Conservation (phyloP, 495 filamentous ascomycete genomes). For the Talaromyces trachyspermus region DNA sequence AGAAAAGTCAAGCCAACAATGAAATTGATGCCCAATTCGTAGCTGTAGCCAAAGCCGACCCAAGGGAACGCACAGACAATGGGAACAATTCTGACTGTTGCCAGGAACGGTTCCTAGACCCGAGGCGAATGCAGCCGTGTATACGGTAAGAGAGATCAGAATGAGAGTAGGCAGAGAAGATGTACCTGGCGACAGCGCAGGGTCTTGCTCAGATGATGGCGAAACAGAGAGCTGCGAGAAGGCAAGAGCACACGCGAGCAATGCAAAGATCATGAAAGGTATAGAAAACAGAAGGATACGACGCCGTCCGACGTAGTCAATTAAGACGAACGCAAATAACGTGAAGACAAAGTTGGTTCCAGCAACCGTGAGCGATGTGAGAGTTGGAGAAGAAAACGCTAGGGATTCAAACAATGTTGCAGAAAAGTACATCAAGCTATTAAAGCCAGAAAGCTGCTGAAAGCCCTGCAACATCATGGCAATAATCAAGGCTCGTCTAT, state of each 20-base stretch:
- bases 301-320: conserved; percentile 75
- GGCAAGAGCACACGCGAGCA: conserved; percentile 56
- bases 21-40: conserved; percentile 89
- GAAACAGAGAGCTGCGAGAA: conserved; percentile 46
- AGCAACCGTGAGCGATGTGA: conserved; percentile 75
- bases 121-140: conserved; percentile 76
- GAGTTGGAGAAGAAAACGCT: conserved; percentile 71
- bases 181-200: conserved; percentile 15
- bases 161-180: conserved; percentile 42
- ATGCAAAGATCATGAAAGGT: conserved; percentile 70
- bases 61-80: conserved; percentile 70
- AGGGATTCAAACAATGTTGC: conserved; percentile 80
- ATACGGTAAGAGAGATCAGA: conserved; percentile 66
- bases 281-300: conserved; percentile 79
- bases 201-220: conserved; percentile 12
- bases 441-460: conserved; percentile 92
- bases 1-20: conserved; percentile 83
- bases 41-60: conserved; percentile 74
- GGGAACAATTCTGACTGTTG: conserved; percentile 89
- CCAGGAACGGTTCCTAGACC: conserved; percentile 95
- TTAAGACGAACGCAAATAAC: conserved; percentile 62
- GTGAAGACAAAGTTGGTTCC: conserved; percentile 80
- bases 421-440: conserved; percentile 93
- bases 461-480: conserved; percentile 78
- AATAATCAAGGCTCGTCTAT: conserved; percentile 71